Evolutionary conservation across 2,329 filamentous ascomycete genomes (phyloP), one percentile per base, ranked within the genome.

Genomic region (Purpureocillium lavendulum): DNA sequence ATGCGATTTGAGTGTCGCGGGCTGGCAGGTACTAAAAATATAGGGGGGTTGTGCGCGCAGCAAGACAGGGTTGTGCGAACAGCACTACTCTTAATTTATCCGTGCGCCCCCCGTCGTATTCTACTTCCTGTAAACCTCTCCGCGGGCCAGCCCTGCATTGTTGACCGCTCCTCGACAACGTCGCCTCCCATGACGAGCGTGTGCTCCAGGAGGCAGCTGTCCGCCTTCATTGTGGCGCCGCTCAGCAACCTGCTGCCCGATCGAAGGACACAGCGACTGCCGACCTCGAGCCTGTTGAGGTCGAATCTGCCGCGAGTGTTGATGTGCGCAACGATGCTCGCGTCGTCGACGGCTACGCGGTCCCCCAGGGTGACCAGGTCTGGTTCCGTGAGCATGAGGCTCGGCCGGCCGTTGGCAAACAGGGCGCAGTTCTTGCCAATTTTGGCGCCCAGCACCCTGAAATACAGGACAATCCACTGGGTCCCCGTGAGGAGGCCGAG

Each of bases 101-200:
- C 21, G 2, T 33, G 36, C 45, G 38, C 11, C 36, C 31, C 4
- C 41, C 39, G 6, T 14, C 33, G 38, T 46, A 53, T 21, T 43
- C 48, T 33, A n/a, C n/a, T n/a, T n/a, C n/a, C n/a, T n/a, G n/a
- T n/a, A n/a, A n/a, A n/a, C n/a, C n/a, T n/a, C n/a, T 56, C 50
- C 1, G 54, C 55, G 2, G 73, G 72, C 72, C 73, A 77, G 1
- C 74, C 73, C 51, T 77, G 73, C 57, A 71, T 67, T 2, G 70
- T 71, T 40, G 52, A 56, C 0, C 62, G 65, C 39, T 65, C 63
- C 36, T 71, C 71, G 0, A 76, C 71, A 31, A 71, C 59, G 50
- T 78, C 73, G 4, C 73, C 74, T 2, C 67, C 67, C 64, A 78
- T 71, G 32, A 78, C 62, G 4, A 77, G 60, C 0, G 73, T 77